phyloP scores from a whole-genome alignment of 2,329 filamentous ascomycete genomes.

The Lasiodiplodia sp. region DNA sequence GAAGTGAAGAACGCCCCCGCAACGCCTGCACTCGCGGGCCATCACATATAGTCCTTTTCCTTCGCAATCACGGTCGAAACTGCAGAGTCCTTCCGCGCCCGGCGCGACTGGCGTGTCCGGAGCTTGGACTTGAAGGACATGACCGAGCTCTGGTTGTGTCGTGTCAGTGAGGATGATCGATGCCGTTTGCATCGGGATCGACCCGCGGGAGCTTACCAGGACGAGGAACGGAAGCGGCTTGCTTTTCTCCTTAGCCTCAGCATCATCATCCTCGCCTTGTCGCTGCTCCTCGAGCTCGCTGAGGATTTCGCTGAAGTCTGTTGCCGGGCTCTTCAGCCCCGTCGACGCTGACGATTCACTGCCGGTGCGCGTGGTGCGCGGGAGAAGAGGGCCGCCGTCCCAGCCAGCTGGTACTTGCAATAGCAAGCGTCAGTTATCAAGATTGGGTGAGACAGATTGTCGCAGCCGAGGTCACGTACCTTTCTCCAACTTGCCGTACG shows the following conservation, averaged over 20 bases:
- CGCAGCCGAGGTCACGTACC: constrained; percentile 12
- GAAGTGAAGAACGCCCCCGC: constrained; percentile 1
- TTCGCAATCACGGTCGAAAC: not conserved
- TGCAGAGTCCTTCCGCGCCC: constrained; percentile 1
- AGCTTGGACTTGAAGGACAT: constrained; percentile 23
- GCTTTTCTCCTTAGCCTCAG: constrained; percentile 1
- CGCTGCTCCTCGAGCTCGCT: constrained; percentile 17
- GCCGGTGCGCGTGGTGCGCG: constrained; percentile 7
- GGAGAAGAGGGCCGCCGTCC: constrained; percentile 26
- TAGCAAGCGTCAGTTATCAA: not conserved
- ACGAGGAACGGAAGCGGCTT: constrained; percentile 13
- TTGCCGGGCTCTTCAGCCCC: constrained; percentile 26
- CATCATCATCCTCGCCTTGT: not conserved
- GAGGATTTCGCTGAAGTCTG: constrained; percentile 28
- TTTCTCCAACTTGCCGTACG: constrained; percentile 58
- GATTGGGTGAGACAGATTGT: not conserved
- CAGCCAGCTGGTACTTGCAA: constrained; percentile 17
- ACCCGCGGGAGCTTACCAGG: constrained; percentile 15
- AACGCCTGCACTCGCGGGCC: not conserved
- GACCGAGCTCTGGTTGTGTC: not conserved
- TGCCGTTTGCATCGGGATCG: not conserved
- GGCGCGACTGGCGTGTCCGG: constrained; percentile 12
- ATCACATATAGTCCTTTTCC: constrained; percentile 8
- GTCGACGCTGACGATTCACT: constrained; percentile 12
- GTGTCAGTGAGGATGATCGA: constrained; percentile 17